Evolutionary conservation across 73 alveolate species (phyloP), one percentile per base, ranked within the genome.

Genomic region (Uronychia binucleata): DNA sequence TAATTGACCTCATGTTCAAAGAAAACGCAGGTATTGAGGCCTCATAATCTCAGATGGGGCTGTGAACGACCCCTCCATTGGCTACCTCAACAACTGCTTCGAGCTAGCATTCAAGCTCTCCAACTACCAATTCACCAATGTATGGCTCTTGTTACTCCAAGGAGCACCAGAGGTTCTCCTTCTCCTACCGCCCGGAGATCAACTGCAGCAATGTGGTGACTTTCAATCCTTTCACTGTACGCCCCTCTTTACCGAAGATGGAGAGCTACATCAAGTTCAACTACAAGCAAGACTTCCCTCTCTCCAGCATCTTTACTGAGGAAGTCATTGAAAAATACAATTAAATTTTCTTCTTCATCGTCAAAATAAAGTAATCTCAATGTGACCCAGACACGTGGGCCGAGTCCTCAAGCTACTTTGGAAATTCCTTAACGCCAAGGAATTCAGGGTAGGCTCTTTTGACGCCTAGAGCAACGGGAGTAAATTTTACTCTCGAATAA

Each of bases 311-410:
- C 1, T 58, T 87, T 30, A 79, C 81, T 81, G 90, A 87, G 5
- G 34, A 80, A 28, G 34, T 76, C 30, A 33, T 87, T 32, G 87
- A 81, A 30, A 87, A 87, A 57, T 87, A 87, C 74, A 87, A 87
- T 33, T 27, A 80, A 79, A 74, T 87, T 8, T 87, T 87, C 59
- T 81, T 74, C 89, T 87, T 87, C 77, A 26, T 87, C 78, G 26
- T 26, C 78, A 67, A 28, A 67, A 67, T 67, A 8, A 28, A 67
- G 78, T 67, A 67, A 67, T 5, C 30, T 67, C 32, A 67, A 30
- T 57, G 8, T 11, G 59, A 1, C 58, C 57, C 19, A 35, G 87
- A 80, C 35, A 75, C 29, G 27, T 80, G 26, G 59, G 46, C 67
- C 60, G 46, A 28, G n/a, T 80, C 1, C 30, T 80, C 29, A 80